Conservation (phyloP, 345 rosid genomes). For the Cardamine resedifolia region DNA sequence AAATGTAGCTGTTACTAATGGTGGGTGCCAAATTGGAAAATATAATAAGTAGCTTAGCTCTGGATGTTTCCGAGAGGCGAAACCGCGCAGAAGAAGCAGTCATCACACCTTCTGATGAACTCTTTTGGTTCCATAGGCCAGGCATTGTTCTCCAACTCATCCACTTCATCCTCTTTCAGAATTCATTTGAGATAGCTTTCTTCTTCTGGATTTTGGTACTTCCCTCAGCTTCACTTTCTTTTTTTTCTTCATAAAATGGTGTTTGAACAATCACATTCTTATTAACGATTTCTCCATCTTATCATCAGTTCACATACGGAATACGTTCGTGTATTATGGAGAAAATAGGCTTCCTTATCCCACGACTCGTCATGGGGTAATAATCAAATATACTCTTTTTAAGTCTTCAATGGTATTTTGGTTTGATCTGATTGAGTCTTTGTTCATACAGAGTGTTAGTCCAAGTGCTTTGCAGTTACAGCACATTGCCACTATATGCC, state of each 20-base stretch:
- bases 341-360: conserved; percentile 53
- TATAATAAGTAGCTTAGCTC: conserved; percentile 58
- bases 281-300: neutral
- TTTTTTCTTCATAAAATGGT: neutral
- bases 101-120: conserved; percentile 70
- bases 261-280: neutral
- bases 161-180: conserved; percentile 83
- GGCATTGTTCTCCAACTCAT: conserved; percentile 55
- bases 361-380: conserved; percentile 83
- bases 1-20: conserved; percentile 64
- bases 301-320: conserved; percentile 62
- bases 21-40: conserved; percentile 82
- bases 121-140: conserved; percentile 73
- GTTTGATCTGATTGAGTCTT: neutral
- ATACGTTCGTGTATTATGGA: conserved; percentile 86
- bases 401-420: neutral
- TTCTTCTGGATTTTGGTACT: conserved; percentile 87
- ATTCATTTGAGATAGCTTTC: conserved; percentile 82
- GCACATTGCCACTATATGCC: conserved; percentile 77
- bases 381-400: neutral
- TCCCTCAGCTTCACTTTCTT: neutral
- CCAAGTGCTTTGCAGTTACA: conserved; percentile 89
- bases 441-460: conserved; percentile 56
- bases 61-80: conserved; percentile 40
- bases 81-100: conserved; percentile 39